Base-by-base conservation (phyloP, 106 monocot species). In the Agapanthus africanus region DNA sequence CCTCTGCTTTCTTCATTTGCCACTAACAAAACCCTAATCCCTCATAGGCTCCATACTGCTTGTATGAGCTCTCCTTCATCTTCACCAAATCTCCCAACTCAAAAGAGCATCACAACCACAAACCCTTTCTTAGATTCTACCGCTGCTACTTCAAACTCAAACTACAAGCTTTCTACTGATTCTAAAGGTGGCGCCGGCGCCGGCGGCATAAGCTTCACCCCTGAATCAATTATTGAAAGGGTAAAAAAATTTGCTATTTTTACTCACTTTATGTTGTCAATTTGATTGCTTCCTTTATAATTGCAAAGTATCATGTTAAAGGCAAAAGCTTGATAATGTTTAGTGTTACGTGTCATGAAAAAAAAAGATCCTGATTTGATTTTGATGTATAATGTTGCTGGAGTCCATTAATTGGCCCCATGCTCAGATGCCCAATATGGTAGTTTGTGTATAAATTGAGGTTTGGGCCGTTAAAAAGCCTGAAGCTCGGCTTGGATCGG, bases 201-300 rank as follows among this genome's bases (percentile, higher is more conserved):
- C 22, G 35, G 19, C 35, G 19, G 33, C 6, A 23, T 36, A 1
- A 5, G n/a, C 4, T 41, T 44, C 42, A 44, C 41, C 26, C 66
- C 66, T 0, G 66, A 66, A 66, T 66, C 66, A 0, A 30, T 37
- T 0, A 30, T 66, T 10, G 66, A 66, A 44, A 66, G 42, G 31
- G 66, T 66, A 44, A 59, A 26, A 4, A 26, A 11, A 21, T 9
- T 59, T 28, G 25, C 22, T 26, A 23, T 28, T 31, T 59, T 31
- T 30, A 47, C 46, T 59, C 7, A 10, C 56, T 56, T 8, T 2
- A 22, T 26, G 8, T 11, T 59, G 25, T 6, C 27, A 59, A 26
- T 26, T 8, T 28, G 57, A 28, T 59, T 28, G 16, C 6, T 3
- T 31, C 14, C 11, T 8, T 1, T 59, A 28, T 0, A 5, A 13